Evolutionary conservation across 345 rosid genomes (phyloP).

Genomic region (Brassica cretica): DNA sequence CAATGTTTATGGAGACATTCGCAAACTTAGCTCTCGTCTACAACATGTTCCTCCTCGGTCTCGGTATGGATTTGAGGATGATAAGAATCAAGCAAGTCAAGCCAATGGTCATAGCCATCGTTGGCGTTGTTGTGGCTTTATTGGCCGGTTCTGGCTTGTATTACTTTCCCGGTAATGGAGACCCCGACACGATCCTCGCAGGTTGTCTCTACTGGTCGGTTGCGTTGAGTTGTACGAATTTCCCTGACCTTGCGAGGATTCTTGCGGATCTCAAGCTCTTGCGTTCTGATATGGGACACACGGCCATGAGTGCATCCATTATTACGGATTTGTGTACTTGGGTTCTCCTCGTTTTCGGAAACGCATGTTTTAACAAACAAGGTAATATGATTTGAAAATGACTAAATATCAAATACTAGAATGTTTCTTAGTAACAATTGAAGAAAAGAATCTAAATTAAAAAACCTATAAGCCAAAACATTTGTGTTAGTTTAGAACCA

Average conservation of each 20-base stretch:
- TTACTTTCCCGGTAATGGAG: slow-evolving; percentile 25
- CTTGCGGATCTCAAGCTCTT: slow-evolving; percentile 71
- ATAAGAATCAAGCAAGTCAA: slow-evolving; percentile 37
- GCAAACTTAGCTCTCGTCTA: slow-evolving; percentile 50
- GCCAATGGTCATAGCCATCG: slow-evolving; percentile 41
- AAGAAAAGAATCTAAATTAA: background rate
- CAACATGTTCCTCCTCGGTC: slow-evolving; percentile 62
- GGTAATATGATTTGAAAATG: slow-evolving; percentile 11
- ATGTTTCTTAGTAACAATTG: background rate
- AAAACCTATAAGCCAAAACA: background rate
- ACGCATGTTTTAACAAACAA: slow-evolving; percentile 19
- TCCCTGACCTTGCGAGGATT: slow-evolving; percentile 54
- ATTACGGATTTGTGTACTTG: slow-evolving; percentile 54
- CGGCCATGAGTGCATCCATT: slow-evolving; percentile 52
- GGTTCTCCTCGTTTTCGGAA: slow-evolving; percentile 42
- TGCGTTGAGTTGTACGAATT: slow-evolving; percentile 58
- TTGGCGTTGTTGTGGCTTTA: slow-evolving; percentile 45
- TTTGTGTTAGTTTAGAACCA: background rate
- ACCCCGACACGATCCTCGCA: background rate
- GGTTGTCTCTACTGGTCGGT: slow-evolving; percentile 52
- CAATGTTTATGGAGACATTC: slow-evolving; percentile 48
- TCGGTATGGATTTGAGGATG: slow-evolving; percentile 57
- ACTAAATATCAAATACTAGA: background rate
- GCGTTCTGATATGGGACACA: slow-evolving; percentile 55
- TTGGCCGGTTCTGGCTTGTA: slow-evolving; percentile 39